These are phyloP conservation scores for Globisporangium splendens DNA, from an alignment of 352 stramenopile genomes.

Conservation along the genomic window DNA sequence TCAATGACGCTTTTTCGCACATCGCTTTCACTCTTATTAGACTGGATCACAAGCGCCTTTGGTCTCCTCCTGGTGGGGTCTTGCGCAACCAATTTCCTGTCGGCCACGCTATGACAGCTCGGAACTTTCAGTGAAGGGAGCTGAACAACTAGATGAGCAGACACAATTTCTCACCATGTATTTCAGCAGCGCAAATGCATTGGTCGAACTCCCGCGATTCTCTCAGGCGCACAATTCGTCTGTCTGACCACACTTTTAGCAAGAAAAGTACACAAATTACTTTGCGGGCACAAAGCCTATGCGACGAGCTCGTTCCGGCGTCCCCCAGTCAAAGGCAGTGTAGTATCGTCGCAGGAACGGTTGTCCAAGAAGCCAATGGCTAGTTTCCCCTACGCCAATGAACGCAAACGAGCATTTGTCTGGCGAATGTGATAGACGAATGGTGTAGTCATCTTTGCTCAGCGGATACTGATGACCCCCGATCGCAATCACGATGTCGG, in stretches of 20 bases:
- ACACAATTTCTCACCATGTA: no score
- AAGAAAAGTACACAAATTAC: not conserved
- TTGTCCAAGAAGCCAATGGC: conserved; percentile 1
- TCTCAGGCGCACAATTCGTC: not conserved
- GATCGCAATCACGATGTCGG: not conserved
- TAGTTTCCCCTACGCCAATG: not conserved
- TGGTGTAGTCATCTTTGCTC: not conserved
- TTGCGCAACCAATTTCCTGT: no score
- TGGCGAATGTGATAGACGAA: not conserved
- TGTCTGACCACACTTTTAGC: not conserved
- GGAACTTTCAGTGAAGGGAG: no score
- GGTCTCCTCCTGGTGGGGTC: no score
- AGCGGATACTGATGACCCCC: not conserved
- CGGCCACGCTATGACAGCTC: no score
- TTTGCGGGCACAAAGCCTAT: conserved; percentile 6
- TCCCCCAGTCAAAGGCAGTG: conserved; percentile 8
- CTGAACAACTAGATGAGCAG: no score
- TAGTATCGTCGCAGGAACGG: conserved; percentile 11
- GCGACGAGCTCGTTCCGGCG: not conserved
- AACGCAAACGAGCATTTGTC: conserved; percentile 1
- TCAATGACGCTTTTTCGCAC: no score
- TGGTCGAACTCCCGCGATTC: no score
- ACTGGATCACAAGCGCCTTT: no score
- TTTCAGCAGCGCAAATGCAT: no score
- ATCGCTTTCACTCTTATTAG: no score